phyloP scores from a whole-genome alignment of 805 yeast genomes.

The Lipomyces sp. region DNA sequence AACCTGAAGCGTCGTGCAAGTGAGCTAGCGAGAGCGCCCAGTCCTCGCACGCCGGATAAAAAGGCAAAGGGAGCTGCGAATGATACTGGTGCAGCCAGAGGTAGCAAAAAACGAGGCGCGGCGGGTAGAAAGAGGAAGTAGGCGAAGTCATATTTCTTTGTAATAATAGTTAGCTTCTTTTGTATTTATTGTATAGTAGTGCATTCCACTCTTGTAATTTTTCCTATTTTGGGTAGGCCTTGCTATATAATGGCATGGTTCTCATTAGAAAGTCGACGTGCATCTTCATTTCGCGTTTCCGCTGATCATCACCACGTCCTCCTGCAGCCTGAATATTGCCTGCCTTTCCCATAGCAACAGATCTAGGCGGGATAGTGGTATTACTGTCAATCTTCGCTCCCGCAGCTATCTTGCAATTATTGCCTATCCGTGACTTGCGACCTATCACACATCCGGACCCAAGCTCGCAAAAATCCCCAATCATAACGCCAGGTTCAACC shows the following conservation, averaged over 20 bases:
- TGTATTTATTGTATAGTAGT: neutral
- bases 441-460: constrained; percentile 18
- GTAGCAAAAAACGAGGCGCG: constrained; percentile 10
- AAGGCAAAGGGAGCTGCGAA: neutral
- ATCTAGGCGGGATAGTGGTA: constrained; percentile 4
- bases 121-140: constrained; percentile 7
- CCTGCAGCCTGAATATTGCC: constrained; percentile 10
- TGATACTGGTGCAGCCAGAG: constrained; percentile 1
- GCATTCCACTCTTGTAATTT: neutral
- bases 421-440: constrained; percentile 21
- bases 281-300: constrained; percentile 24
- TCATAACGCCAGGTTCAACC: constrained; percentile 12
- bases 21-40: constrained; percentile 6
- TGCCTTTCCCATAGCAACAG: constrained; percentile 7
- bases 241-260: constrained; percentile 15
- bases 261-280: constrained; percentile 25
- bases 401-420: constrained; percentile 20
- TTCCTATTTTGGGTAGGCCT: neutral
- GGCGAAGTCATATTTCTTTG: neutral
- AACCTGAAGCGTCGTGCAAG: constrained; percentile 20
- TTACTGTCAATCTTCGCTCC: constrained; percentile 18
- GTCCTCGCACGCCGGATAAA: constrained; percentile 12
- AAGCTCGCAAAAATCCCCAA: constrained; percentile 22
- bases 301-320: constrained; percentile 10
- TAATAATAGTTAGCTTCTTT: neutral